These are phyloP conservation scores for Elaphomyces granulatus DNA, from an alignment of 495 filamentous ascomycete species.

Conservation along the genomic window DNA sequence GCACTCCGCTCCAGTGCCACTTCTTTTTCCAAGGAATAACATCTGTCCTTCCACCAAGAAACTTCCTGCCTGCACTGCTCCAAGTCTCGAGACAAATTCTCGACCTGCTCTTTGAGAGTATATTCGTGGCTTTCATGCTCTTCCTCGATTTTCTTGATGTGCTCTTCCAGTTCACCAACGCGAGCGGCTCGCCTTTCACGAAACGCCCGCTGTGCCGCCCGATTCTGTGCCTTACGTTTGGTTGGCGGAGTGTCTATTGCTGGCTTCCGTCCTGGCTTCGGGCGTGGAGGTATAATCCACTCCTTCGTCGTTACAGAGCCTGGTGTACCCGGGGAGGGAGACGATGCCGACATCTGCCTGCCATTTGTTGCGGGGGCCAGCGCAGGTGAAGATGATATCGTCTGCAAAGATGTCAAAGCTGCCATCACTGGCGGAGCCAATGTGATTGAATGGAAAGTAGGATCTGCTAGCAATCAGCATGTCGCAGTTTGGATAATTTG, in stretches of 20 bases:
- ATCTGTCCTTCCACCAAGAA: slow-evolving; percentile 34
- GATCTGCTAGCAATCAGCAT: no score
- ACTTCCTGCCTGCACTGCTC: slow-evolving; percentile 35
- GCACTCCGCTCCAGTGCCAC: slow-evolving; percentile 30
- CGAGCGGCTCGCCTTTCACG: slow-evolving; percentile 74
- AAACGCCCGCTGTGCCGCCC: slow-evolving; percentile 83
- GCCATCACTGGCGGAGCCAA: slow-evolving; percentile 20
- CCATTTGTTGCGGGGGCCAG: slow-evolving; percentile 24
- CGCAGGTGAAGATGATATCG: slow-evolving; percentile 20
- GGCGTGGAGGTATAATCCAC: slow-evolving; percentile 78
- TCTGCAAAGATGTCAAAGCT: slow-evolving; percentile 25
- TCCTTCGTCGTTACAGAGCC: slow-evolving; percentile 54
- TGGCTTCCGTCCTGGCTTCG: slow-evolving; percentile 88
- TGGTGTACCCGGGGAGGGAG: slow-evolving; percentile 29
- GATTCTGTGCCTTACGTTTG: slow-evolving; percentile 85
- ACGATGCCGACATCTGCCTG: slow-evolving; percentile 23
- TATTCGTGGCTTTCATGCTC: slow-evolving; percentile 32
- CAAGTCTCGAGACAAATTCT: slow-evolving; percentile 35
- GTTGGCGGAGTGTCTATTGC: slow-evolving; percentile 83
- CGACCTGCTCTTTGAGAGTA: slow-evolving; percentile 32
- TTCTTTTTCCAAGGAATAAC: slow-evolving; percentile 34
- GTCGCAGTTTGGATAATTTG: no score
- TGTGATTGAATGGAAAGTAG: slow-evolving; percentile 7
- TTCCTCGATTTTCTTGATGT: slow-evolving; percentile 51
- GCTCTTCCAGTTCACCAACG: slow-evolving; percentile 75